phyloP scores from a whole-genome alignment of 179 eudicot species.

The Spinacia oleracea region DNA sequence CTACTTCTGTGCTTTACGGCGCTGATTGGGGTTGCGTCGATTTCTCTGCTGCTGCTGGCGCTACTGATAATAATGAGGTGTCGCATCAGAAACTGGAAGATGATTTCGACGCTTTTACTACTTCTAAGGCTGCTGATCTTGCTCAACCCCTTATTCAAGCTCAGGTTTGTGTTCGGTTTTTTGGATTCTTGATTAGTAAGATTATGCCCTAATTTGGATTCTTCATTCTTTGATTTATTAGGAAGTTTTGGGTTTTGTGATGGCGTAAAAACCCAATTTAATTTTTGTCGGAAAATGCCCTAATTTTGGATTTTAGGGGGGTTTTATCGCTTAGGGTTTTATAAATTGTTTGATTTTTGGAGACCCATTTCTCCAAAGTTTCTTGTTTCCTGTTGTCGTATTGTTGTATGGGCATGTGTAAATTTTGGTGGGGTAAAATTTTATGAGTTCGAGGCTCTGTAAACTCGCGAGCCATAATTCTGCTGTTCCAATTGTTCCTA shows the following conservation, averaged over 20 bases:
- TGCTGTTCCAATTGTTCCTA: neutral
- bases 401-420: neutral
- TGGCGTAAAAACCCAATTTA: neutral
- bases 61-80: constrained; percentile 16
- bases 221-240: neutral
- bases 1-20: constrained; percentile 75
- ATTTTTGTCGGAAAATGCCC: neutral
- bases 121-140: constrained; percentile 54
- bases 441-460: neutral
- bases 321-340: neutral
- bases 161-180: constrained; percentile 10
- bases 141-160: constrained; percentile 59
- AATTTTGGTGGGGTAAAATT: no score
- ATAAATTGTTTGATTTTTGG: neutral
- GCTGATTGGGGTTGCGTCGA: constrained; percentile 82
- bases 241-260: neutral
- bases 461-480: neutral
- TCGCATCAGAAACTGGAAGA: constrained; percentile 56
- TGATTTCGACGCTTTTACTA: constrained; percentile 66
- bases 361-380: neutral
- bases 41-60: neutral
- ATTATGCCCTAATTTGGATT: no score
- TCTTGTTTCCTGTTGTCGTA: no score
- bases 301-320: neutral
- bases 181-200: no score